Base-by-base conservation (phyloP, 768 basidiomycete genomes). In the Sutorius australiensis region DNA sequence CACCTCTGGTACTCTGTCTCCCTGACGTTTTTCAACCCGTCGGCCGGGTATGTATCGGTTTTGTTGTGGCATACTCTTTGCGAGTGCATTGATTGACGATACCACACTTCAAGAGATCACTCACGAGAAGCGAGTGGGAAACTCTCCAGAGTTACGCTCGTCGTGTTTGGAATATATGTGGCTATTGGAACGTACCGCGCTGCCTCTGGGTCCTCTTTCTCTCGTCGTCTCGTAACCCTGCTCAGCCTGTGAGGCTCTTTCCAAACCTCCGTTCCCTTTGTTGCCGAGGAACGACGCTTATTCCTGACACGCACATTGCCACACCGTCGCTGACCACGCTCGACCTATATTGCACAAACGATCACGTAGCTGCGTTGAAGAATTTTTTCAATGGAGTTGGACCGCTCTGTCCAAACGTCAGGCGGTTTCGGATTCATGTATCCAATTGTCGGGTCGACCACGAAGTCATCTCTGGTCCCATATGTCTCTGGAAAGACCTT, bases 141-240 rank as follows among this genome's bases (percentile, higher is more conserved):
- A 36, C 3, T 3, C 34, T 36, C 5, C 16, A n/a, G 2, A 36
- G 34, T 36, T n/a, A 36, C 34, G n/a, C 34, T 8, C 34, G 34
- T n/a, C 34, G 34, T 36, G 9, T 36, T n/a, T 36, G 34, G 34
- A 14, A n/a, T 9, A 36, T 36, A 3, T 6, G 3, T 36, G 34
- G 34, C 34, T 36, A 16, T 12, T 14, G 6, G 34, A 36, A 36
- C 8, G 45, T 40, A 36, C 39, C 37, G 10, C 19, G 16, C 7
- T 36, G 34, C 16, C n/a, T 7, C n/a, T 36, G 56, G 47, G 28
- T 34, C 21, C 43, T 16, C 11, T 48, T 59, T 38, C 43, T 49
- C 14, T 40, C 39, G 46, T 13, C 34, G 14, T 1, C 16, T 3
- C 24, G 8, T 49, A 21, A 14, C 8, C 6, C 33, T 21, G 27